Base-by-base conservation (phyloP, 1,284 basidiomycete genomes). In the Mycosarcoma mackinlayi region DNA sequence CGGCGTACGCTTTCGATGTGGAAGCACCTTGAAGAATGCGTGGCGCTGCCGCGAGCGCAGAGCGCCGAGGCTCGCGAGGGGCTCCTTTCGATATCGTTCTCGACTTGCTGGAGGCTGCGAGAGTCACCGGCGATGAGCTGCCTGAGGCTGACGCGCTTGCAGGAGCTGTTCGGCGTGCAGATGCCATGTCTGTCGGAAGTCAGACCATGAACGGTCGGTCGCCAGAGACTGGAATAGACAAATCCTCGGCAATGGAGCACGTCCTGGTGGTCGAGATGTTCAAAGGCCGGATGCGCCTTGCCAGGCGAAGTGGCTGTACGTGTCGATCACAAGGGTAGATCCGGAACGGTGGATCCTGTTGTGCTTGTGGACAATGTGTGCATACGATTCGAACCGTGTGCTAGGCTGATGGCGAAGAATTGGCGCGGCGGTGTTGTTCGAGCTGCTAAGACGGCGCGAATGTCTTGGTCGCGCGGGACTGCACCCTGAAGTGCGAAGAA, bases 131-230 rank as follows among this genome's bases (percentile, higher is more conserved):
- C n/a, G 51, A 33, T 19, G 47, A 52, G 44, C 46, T 51, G 33
- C 24, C 14, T n/a, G 42, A 41, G 9, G 56, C 37, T 9, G 37
- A 39, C 24, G 41, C 34, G 27, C 51, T 58, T 13, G 49, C 41
- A 16, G 40, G 49, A 23, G 45, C n/a, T 19, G 25, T 25, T 35
- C 25, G 53, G 27, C 27, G 46, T 41, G 46, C 18, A 6, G 46
- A 31, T 18, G 55, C 40, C 62, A 65, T 65, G 40, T 10, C 10
- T 30, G 28, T 34, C 40, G n/a, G 25, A 31, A 27, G 24, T 48
- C 24, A 49, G 35, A 49, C 4, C 54, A 42, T 56, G 18, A 23
- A 33, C 18, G 14, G 7, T 27, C 8, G 41, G 24, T n/a, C 4
- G 19, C n/a, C 35, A 28, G 27, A 11, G 37, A 14, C 27, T 19